Conservation (phyloP, 2,329 filamentous ascomycete genomes). For the Sporothrix pallida region DNA sequence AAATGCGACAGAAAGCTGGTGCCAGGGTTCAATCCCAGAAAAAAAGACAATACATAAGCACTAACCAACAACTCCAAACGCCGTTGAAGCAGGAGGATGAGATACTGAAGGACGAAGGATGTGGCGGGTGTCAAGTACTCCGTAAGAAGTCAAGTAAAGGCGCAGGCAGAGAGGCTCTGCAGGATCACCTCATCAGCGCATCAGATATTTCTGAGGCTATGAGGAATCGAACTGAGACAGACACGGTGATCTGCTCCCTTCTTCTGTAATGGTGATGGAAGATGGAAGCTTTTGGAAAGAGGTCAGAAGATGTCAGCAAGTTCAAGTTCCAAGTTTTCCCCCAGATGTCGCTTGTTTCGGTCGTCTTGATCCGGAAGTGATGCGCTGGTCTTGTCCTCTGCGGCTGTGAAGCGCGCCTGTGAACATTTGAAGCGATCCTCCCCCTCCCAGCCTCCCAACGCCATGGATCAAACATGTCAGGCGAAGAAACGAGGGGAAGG, state of each 20-base stretch:
- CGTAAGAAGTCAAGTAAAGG: background rate
- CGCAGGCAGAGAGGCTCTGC: background rate
- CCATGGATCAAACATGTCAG: background rate
- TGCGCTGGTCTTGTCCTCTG: background rate
- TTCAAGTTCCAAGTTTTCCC: too few relatives aligned
- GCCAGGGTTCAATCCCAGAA: too few relatives aligned
- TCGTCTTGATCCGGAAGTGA: background rate
- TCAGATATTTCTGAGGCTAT: background rate
- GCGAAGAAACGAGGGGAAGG: background rate
- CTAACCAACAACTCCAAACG: constrained; percentile 11
- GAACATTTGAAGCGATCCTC: background rate
- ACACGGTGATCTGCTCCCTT: background rate
- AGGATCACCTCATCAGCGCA: constrained; percentile 5
- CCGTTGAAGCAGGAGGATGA: background rate
- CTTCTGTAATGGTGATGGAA: too few relatives aligned
- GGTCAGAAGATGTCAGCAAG: too few relatives aligned
- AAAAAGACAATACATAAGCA: background rate
- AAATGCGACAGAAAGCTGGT: background rate
- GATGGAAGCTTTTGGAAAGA: too few relatives aligned
- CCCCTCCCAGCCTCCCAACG: background rate
- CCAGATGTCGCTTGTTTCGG: background rate
- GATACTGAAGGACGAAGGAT: background rate
- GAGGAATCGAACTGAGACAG: background rate
- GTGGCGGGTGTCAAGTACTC: background rate
- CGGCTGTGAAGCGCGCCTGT: constrained; percentile 17